Base-by-base conservation (phyloP, 345 rosid genomes). In the Lumnitzera littorea region DNA sequence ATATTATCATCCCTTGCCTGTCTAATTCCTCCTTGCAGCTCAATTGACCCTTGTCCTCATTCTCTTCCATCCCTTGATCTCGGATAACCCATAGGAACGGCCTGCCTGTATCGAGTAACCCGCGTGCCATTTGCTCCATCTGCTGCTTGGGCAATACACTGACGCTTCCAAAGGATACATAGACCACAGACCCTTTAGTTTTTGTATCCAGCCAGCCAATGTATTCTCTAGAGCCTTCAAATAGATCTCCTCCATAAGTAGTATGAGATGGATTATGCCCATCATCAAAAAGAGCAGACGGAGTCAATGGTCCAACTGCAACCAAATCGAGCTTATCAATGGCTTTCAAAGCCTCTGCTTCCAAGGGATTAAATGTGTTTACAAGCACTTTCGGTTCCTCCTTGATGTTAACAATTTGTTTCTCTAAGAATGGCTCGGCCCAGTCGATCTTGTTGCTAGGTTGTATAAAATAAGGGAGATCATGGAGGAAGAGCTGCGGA, bases 281-380 rank as follows among this genome's bases (percentile, higher is more conserved):
- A 2, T 61, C 70, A 1, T 61, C 70, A 1, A 73, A 57, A 47
- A 62, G 57, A 7, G 66, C 57, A 2, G 67, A 72, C 13, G 80
- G 82, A 50, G 81, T 24, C 53, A 85, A 53, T 0, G 88, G 91
- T 24, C 88, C 85, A 11, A 83, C 25, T 0, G 70, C 83, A 4
- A 70, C 1, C 66, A 79, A 20, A 5, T 72, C 62, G 48, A 54
- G 46, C 11, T 46, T 58, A 43, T 58, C 73, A 36, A 73, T 55
- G 5, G 65, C 72, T 29, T 17, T 66, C 20, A 85, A 27, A n/a
- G 79, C 78, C 24, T 76, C 82, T 0, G 50, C 50, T 55, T 85
- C 91, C 46, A 85, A 71, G 12, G 72, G 88, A 59, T 83, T 70
- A 24, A 85, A 85, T 0, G 78, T 79, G 56, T 85, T 85, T 36